Evolutionary conservation across 805 yeast species (phyloP), one percentile per base, ranked within the genome.

Genomic region (Candida morakotiae): DNA sequence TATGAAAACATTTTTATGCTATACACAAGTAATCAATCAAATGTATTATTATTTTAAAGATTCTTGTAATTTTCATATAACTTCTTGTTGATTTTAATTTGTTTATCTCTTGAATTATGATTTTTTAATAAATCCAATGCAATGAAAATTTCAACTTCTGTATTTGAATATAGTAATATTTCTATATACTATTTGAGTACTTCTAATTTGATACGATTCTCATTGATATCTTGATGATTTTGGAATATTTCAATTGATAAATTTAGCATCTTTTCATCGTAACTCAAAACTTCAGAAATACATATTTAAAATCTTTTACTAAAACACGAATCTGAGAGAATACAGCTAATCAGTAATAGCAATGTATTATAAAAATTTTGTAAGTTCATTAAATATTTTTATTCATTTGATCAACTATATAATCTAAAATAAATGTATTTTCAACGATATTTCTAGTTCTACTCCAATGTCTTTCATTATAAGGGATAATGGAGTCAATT

Each of bases 361-460:
- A n/a, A n/a, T n/a, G n/a, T n/a, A n/a, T n/a, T n/a, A n/a, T n/a
- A n/a, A n/a, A n/a, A n/a, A n/a, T n/a, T n/a, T n/a, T n/a, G n/a
- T n/a, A n/a, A n/a, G n/a, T n/a, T n/a, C n/a, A n/a, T n/a, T n/a
- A n/a, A n/a, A n/a, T n/a, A n/a, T n/a, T n/a, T 31, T 46, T 47
- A 48, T 75, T 77, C 87, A 83, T 88, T 54, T 85, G 84, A 37
- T 78, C 79, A 39, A 89, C 73, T 6, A 89, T 83, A 51, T 84
- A 93, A 52, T 93, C 98, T 43, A 93, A 59, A 32, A 87, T 69
- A 52, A 75, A 91, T 53, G 95, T 87, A 55, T 87, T 86, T 59
- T 93, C 96, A 25, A 88, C 61, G 55, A 93, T 64, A 28, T 76
- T 87, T 44, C 85, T 95, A 19, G 87, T 64, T 45, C 98, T 73